Evolutionary conservation across 495 filamentous ascomycete genomes (phyloP).

Genomic region (Aspergillus steynii): DNA sequence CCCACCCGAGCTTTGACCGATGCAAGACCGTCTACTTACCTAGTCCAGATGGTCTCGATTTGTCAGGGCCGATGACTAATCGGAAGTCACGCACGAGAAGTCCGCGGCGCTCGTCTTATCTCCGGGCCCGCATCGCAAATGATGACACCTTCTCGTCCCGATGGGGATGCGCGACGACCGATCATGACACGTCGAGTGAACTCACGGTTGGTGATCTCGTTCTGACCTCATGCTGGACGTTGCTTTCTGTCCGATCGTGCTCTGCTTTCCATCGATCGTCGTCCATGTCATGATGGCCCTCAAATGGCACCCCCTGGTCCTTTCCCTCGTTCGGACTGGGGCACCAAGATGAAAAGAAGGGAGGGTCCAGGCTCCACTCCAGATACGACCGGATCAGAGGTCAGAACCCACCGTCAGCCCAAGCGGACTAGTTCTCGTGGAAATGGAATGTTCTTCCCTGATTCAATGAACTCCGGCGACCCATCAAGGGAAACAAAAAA

Average conservation of each 20-base stretch:
- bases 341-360: background rate
- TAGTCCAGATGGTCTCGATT: background rate
- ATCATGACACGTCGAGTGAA: background rate
- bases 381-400: background rate
- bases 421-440: background rate
- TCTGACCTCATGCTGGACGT: background rate
- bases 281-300: background rate
- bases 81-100: background rate
- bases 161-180: too few species aligned
- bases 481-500: background rate
- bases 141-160: background rate
- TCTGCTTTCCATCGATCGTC: too few species aligned
- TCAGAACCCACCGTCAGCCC: constrained; percentile 2
- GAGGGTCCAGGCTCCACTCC: constrained; percentile 6
- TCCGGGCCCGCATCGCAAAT: background rate
- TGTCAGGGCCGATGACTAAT: background rate
- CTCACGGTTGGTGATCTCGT: background rate
- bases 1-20: background rate
- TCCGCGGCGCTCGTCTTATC: background rate
- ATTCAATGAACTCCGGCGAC: background rate
- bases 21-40: background rate
- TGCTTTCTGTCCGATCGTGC: background rate
- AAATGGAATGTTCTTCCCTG: constrained; percentile 8
- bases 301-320: background rate
- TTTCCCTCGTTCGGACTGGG: background rate